A percentile compares a stretch with the other conserved stretches of the same genome.
Conservation (phyloP, 2,329 filamentous ascomycete species). For the Paraphoma chrysanthemicola region DNA sequence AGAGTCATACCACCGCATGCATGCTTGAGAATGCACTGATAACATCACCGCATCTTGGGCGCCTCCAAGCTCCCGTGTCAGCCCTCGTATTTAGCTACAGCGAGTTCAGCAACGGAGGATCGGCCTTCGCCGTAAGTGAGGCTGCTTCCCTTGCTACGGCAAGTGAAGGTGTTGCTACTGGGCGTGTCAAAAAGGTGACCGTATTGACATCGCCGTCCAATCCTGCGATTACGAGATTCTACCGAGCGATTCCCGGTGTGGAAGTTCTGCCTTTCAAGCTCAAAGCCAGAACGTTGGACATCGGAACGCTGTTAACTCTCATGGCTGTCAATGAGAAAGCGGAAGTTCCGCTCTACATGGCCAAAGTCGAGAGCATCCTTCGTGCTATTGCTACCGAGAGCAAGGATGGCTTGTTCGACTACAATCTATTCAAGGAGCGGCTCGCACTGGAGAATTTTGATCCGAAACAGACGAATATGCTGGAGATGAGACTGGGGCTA, state of each 20-base stretch:
- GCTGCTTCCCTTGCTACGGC: slow-evolving; percentile 61
- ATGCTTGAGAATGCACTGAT: slow-evolving; percentile 58
- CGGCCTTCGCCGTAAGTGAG: slow-evolving; percentile 61
- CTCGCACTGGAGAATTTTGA: slow-evolving; percentile 23
- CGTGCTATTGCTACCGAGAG: slow-evolving; percentile 61
- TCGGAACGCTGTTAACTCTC: slow-evolving; percentile 54
- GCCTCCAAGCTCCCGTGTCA: slow-evolving; percentile 60
- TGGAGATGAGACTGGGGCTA: slow-evolving; percentile 67
- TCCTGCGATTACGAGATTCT: slow-evolving; percentile 23
- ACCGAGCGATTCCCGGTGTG: slow-evolving; percentile 48
- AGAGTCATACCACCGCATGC: slow-evolving; percentile 66
- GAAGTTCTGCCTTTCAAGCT: slow-evolving; percentile 56
- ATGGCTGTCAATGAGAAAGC: slow-evolving; percentile 24
- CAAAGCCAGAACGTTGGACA: slow-evolving; percentile 57
- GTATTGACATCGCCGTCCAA: slow-evolving; percentile 36
- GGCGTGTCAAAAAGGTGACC: slow-evolving; percentile 24
- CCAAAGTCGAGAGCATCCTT: slow-evolving; percentile 54
- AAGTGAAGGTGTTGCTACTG: slow-evolving; percentile 10
- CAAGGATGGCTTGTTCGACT: slow-evolving; percentile 57
- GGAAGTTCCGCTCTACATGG: slow-evolving; percentile 62
- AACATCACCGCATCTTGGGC: slow-evolving; percentile 49
- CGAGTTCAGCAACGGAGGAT: slow-evolving; percentile 52
- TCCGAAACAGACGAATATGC: slow-evolving; percentile 57
- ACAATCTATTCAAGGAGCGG: slow-evolving; percentile 40
- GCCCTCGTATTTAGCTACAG: slow-evolving; percentile 67